phyloP scores from a whole-genome alignment of 768 basidiomycete genomes.

The Pleurotus sapidus region DNA sequence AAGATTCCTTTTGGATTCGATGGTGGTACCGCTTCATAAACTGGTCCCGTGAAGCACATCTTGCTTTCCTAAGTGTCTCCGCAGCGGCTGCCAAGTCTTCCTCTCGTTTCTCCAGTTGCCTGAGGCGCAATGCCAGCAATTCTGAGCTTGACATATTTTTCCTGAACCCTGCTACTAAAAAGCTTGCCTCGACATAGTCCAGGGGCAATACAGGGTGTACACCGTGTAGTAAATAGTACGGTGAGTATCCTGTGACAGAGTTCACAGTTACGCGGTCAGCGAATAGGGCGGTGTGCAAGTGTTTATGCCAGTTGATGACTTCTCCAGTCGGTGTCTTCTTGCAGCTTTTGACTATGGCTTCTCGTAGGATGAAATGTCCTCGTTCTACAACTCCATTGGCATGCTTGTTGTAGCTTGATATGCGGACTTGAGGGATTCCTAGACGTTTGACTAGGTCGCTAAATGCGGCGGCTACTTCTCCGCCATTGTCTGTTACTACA shows the following conservation, averaged over 20 bases:
- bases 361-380: constrained; percentile 26
- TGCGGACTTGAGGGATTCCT: constrained; percentile 21
- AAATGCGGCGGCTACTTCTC: constrained; percentile 20
- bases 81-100: not conserved
- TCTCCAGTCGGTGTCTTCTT: constrained; percentile 15
- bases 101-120: not conserved
- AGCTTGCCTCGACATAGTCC: constrained; percentile 13
- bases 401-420: constrained; percentile 31
- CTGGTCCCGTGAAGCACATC: not conserved
- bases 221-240: constrained; percentile 29
- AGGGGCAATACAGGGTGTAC: constrained; percentile 30
- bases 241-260: constrained; percentile 27
- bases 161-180: not conserved
- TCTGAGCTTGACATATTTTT: no score
- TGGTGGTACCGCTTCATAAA: not conserved
- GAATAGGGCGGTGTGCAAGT: constrained; percentile 23
- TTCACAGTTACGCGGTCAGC: constrained; percentile 27
- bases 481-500: constrained; percentile 28
- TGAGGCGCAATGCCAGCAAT: no score
- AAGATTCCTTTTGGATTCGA: constrained; percentile 22
- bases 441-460: constrained; percentile 1
- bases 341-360: constrained; percentile 19
- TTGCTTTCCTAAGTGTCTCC: not conserved
- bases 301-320: constrained; percentile 27
- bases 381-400: constrained; percentile 35